Conservation (phyloP, 2,329 filamentous ascomycete genomes). For the Trichoderma sp. region DNA sequence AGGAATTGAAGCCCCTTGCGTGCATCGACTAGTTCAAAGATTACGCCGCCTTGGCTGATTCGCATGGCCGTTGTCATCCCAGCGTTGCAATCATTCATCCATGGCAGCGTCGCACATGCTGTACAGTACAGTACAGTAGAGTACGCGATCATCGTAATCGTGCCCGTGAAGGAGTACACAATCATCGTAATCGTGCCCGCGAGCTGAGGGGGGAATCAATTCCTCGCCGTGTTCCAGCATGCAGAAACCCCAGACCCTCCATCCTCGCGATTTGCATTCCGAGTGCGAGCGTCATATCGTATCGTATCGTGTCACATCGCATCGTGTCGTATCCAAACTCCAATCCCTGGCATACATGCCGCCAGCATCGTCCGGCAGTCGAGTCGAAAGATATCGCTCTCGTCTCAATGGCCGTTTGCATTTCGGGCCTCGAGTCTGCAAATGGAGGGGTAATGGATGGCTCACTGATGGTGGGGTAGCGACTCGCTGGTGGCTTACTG, state of each 20-base stretch:
- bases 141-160: neutral
- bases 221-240: neutral
- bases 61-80: neutral
- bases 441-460: constrained; percentile 4
- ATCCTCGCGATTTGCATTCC: neutral
- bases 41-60: neutral
- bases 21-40: neutral
- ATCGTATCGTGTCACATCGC: too few species aligned
- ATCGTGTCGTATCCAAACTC: neutral
- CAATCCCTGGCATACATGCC: neutral
- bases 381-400: neutral
- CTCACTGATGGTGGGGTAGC: constrained; percentile 7
- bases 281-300: neutral
- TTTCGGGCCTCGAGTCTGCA: neutral
- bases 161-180: neutral
- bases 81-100: neutral
- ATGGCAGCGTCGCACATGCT: too few species aligned
- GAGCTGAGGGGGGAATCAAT: too few species aligned
- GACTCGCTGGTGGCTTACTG: constrained; percentile 10
- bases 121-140: too few species aligned
- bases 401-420: neutral
- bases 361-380: constrained; percentile 8
- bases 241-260: neutral
- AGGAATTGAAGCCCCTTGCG: neutral
- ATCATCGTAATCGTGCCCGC: neutral